phyloP scores from a whole-genome alignment of 768 basidiomycete species.

The Serendipita vermifera region DNA sequence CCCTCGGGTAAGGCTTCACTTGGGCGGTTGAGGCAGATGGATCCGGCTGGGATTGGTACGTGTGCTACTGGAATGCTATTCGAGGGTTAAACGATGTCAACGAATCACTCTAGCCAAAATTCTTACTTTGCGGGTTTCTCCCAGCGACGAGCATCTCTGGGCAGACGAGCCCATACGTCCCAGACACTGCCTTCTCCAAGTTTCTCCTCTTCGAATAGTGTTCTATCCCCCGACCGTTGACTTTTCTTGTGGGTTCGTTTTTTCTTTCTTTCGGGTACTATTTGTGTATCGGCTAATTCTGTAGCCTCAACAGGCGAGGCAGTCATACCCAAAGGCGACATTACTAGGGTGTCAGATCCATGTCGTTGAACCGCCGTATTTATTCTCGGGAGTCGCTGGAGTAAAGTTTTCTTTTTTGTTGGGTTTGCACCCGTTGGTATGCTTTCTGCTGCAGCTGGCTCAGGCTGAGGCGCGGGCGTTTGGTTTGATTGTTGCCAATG shows the following conservation, averaged over 20 bases:
- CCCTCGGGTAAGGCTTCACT: conserved; percentile 25
- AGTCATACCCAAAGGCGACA: not conserved
- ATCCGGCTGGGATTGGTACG: not conserved
- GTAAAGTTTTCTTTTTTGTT: no score
- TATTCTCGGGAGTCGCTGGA: no score
- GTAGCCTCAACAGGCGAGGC: not conserved
- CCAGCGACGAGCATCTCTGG: not conserved
- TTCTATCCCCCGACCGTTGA: not conserved
- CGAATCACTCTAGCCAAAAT: not conserved
- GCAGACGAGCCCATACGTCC: not conserved
- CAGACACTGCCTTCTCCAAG: not conserved
- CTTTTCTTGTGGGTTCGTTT: not conserved
- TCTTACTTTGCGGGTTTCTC: not conserved
- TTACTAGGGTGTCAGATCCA: not conserved
- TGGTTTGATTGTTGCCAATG: no score
- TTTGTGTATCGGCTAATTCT: conserved; percentile 2
- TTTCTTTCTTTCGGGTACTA: not conserved
- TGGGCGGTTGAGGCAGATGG: not conserved
- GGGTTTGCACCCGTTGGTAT: no score
- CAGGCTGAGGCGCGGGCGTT: no score
- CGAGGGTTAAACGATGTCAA: not conserved
- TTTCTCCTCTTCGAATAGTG: not conserved
- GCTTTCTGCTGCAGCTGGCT: no score
- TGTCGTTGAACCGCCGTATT: no score
- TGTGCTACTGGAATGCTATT: not conserved